Conservation (phyloP, 768 basidiomycete species). For the Lactarius pseudohatsudake region DNA sequence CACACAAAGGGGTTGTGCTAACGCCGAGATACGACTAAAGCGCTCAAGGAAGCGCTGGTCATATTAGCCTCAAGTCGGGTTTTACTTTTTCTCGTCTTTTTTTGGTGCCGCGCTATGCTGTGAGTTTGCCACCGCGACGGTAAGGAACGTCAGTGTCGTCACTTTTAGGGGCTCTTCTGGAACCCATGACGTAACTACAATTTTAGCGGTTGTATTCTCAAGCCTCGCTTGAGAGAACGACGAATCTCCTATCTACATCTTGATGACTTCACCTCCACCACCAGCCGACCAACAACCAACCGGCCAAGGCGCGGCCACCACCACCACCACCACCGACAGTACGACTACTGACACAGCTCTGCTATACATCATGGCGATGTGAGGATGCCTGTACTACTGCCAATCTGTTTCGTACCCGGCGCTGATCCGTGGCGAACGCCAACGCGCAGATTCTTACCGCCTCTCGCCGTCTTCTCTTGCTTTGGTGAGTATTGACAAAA, state of each 20-base stretch:
- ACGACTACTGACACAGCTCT: slow-evolving; percentile 27
- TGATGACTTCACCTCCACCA: background rate
- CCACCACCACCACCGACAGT: too few relatives aligned
- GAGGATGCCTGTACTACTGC: slow-evolving; percentile 14
- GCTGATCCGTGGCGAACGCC: background rate
- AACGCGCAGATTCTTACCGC: slow-evolving; percentile 36
- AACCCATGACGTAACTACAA: background rate
- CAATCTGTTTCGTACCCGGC: background rate
- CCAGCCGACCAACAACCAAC: too few relatives aligned
- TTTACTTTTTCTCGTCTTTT: background rate
- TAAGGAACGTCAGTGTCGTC: background rate
- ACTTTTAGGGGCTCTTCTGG: background rate
- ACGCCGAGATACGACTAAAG: background rate
- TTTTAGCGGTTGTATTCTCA: background rate
- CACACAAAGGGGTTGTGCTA: background rate
- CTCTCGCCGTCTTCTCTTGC: slow-evolving; percentile 32
- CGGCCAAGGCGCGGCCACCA: too few relatives aligned
- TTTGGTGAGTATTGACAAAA: slow-evolving; percentile 33
- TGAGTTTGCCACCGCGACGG: too few relatives aligned
- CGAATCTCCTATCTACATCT: background rate
- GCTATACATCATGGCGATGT: slow-evolving; percentile 38
- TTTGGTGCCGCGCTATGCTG: background rate
- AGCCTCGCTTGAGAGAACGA: too few relatives aligned
- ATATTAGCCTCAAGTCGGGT: background rate
- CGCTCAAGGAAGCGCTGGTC: background rate